Evolutionary conservation across 176 grass and related monocot genomes (phyloP).

Genomic region (Alopecurus myosuroides): DNA sequence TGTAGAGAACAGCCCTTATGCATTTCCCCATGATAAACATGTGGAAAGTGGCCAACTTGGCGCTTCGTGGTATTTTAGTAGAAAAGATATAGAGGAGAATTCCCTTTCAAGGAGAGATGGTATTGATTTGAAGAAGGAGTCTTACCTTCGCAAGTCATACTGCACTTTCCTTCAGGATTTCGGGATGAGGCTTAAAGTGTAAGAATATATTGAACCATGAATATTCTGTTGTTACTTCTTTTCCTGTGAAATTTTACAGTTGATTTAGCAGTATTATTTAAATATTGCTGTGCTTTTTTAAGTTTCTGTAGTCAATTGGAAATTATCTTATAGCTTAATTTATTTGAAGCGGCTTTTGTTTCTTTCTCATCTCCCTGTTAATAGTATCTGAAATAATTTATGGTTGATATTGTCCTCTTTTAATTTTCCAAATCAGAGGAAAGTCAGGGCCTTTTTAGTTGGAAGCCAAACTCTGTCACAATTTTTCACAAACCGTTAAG

Average conservation of each 20-base stretch:
- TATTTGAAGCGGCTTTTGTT: background rate
- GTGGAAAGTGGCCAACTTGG: constrained; percentile 48
- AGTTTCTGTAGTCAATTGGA: background rate
- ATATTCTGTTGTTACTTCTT: background rate
- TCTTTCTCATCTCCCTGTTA: background rate
- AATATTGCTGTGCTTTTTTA: background rate
- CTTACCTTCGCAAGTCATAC: constrained; percentile 65
- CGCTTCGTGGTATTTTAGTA: constrained; percentile 74
- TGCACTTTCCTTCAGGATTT: constrained; percentile 84
- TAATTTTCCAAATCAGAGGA: background rate
- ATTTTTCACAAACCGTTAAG: background rate
- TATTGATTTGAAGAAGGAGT: constrained; percentile 82
- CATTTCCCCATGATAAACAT: constrained; percentile 5
- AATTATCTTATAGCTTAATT: background rate
- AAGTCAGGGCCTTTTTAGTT: background rate
- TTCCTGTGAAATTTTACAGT: constrained; percentile 17
- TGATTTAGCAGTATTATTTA: background rate
- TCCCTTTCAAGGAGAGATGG: constrained; percentile 73
- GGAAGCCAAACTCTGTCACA: background rate
- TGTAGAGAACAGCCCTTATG: constrained; percentile 46
- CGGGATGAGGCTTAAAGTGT: constrained; percentile 96
- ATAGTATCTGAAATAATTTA: background rate
- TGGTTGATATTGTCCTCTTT: background rate
- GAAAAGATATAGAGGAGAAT: constrained; percentile 85
- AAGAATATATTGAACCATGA: constrained; percentile 31